Evolutionary conservation across 768 basidiomycete species (phyloP), one percentile per base, ranked within the genome.

Genomic region (Dacryopinax spathularia): DNA sequence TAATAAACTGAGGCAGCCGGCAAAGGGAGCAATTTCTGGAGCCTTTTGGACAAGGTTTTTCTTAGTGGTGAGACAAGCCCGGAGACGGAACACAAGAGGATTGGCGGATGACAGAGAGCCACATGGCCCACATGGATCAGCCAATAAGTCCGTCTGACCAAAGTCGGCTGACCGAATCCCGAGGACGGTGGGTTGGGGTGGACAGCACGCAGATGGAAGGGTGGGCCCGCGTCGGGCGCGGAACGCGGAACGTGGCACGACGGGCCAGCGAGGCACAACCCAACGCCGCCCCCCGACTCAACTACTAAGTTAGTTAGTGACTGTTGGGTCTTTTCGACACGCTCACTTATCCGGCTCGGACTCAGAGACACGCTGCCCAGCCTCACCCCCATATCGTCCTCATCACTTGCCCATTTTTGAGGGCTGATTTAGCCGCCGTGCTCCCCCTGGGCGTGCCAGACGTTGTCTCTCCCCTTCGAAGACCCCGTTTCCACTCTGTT

Each of bases 231-330:
- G 36, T n/a, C 36, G 36, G 12, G 36, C 36, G 36, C 36, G 29
- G 25, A 29, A 56, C 48, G 48, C 13, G 48, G 48, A 56, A 56
- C 48, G 48, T 56, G 48, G 48, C 25, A 56, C 48, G 48, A 5
- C 48, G 48, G n/a, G 48, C 48, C 48, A 56, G 48, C 48, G 25
- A 29, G 13, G 9, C 48, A 56, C 22, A 22, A 20, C 48, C 9
- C 15, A 7, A 56, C 5, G 48, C 65, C 64, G 69, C 72, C 68
- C 61, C 68, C 65, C 69, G 64, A 60, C 64, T 65, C 64, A 44
- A 66, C n/a, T n/a, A n/a, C n/a, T n/a, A n/a, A n/a, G n/a, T n/a
- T n/a, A n/a, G n/a, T n/a, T n/a, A n/a, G n/a, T n/a, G n/a, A n/a
- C n/a, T n/a, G n/a, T n/a, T n/a, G n/a, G n/a, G n/a, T n/a, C n/a